A percentile compares a stretch with the other conserved stretches of the same genome.
Evolutionary conservation across 352 stramenopile species (phyloP).

Genomic region (Globisporangium orthogonon): DNA sequence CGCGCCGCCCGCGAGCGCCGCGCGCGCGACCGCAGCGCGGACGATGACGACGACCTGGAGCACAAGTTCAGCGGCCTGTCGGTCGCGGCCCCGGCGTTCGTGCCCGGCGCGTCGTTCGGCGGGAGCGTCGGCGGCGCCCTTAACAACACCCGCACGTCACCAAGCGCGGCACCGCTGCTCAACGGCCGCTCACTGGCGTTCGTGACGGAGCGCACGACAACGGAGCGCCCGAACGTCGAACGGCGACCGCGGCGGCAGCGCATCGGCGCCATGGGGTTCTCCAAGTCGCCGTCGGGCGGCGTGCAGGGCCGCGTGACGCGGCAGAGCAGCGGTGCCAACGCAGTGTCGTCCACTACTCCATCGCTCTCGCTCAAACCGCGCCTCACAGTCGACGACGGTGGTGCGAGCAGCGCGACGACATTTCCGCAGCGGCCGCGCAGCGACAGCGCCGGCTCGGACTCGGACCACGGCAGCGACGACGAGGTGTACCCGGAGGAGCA

Average conservation of each 20-base stretch:
- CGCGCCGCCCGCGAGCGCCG: constrained; percentile 51
- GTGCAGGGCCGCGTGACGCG: constrained; percentile 10
- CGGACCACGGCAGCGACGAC: constrained; percentile 45
- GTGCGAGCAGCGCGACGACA: background rate
- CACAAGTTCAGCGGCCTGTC: constrained; percentile 58
- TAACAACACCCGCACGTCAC: background rate
- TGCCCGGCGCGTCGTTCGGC: constrained; percentile 20
- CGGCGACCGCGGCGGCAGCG: constrained; percentile 41
- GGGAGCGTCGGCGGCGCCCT: constrained; percentile 1
- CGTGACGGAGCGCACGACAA: constrained; percentile 26
- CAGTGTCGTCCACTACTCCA: constrained; percentile 2
- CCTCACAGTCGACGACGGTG: constrained; percentile 14
- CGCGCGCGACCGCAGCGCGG: constrained; percentile 45
- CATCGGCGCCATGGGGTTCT: constrained; percentile 42
- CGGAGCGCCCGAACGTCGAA: constrained; percentile 13
- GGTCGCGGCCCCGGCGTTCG: constrained; percentile 47
- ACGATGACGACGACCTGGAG: constrained; percentile 54
- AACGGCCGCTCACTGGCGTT: constrained; percentile 39
- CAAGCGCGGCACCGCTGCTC: constrained; percentile 1
- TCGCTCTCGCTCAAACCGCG: constrained; percentile 28
- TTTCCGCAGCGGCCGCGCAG: constrained; percentile 26
- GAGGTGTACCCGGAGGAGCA: constrained; percentile 60
- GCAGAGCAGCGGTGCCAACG: constrained; percentile 11
- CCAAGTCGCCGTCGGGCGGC: constrained; percentile 7
- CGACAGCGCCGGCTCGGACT: constrained; percentile 33